Percentiles rank a stretch among this genome's conserved stretches.
phyloP scores from a whole-genome alignment of 768 basidiomycete genomes.

The Mrakia hoshinonis region DNA sequence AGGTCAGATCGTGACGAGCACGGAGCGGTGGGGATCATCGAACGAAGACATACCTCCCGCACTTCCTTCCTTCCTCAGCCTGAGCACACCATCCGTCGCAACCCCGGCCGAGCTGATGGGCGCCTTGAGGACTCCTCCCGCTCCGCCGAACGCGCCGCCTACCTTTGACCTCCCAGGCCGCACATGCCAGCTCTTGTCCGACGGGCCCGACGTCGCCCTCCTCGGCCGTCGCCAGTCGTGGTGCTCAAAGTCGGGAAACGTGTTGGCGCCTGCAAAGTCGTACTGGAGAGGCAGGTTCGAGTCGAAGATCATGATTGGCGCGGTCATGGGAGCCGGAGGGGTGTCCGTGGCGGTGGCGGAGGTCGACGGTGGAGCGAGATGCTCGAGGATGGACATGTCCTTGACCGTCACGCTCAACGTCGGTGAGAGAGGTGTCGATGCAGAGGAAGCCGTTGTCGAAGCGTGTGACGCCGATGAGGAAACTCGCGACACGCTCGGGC shows the following conservation, averaged over 20 bases:
- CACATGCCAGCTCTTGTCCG: conserved; percentile 38
- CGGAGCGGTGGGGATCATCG: background rate
- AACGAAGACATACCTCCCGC: background rate
- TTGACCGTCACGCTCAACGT: conserved; percentile 16
- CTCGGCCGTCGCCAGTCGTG: conserved; percentile 30
- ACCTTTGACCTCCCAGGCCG: conserved; percentile 8
- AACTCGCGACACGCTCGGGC: background rate
- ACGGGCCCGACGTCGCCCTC: background rate
- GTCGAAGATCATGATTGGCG: conserved; percentile 67
- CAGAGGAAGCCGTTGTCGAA: conserved; percentile 12
- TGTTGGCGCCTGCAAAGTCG: conserved; percentile 31
- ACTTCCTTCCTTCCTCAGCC: conserved; percentile 11
- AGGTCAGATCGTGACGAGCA: background rate
- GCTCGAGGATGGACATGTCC: conserved; percentile 37
- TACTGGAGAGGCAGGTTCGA: conserved; percentile 57
- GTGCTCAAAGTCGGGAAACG: conserved; percentile 37
- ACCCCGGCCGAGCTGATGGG: background rate
- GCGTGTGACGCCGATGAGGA: conserved; percentile 14
- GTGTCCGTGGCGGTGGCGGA: conserved; percentile 17
- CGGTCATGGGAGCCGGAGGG: conserved; percentile 34
- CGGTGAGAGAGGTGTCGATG: conserved; percentile 22
- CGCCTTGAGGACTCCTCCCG: background rate
- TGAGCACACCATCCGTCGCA: background rate
- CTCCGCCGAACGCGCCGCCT: conserved; percentile 4
- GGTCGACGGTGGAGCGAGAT: conserved; percentile 31